A percentile compares a stretch with the other conserved stretches of the same genome.
These are phyloP conservation scores for Arbutus unedo DNA, from an alignment of 148 eudicot species.

Conservation along the genomic window DNA sequence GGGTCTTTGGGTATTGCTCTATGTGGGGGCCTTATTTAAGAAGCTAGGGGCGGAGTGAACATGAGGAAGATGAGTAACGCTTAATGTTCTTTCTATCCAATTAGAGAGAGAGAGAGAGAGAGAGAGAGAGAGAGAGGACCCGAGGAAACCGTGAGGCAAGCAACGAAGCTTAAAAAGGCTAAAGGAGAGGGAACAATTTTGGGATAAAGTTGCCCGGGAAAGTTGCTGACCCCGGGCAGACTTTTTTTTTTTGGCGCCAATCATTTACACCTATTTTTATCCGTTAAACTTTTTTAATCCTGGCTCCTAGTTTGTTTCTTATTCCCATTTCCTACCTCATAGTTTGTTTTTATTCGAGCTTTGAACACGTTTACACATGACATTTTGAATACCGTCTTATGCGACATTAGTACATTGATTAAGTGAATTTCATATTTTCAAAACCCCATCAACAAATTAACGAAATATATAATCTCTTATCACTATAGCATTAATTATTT, in stretches of 20 bases:
- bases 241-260: constrained; percentile 5
- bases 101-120: constrained; percentile 1
- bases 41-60: background rate
- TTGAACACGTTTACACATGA: too few relatives aligned
- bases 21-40: background rate
- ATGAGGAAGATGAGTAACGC: constrained; percentile 15
- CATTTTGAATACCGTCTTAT: too few relatives aligned
- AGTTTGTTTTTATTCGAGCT: too few relatives aligned
- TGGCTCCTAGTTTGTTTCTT: too few relatives aligned
- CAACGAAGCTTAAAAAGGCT: constrained; percentile 4
- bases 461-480: too few relatives aligned
- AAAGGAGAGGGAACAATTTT: background rate
- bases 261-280: constrained; percentile 14
- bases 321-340: too few relatives aligned
- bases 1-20: background rate
- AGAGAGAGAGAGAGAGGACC: constrained; percentile 16
- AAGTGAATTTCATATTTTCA: too few relatives aligned
- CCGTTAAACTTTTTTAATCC: constrained; percentile 1
- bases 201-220: constrained; percentile 15
- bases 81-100: constrained; percentile 15
- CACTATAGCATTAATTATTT: too few relatives aligned
- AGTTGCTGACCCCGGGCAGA: constrained; percentile 21
- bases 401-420: too few relatives aligned
- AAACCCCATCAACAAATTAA: too few relatives aligned
- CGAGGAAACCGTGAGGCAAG: constrained; percentile 35